phyloP scores from a whole-genome alignment of 768 basidiomycete species.

The Tulasnella sp. region DNA sequence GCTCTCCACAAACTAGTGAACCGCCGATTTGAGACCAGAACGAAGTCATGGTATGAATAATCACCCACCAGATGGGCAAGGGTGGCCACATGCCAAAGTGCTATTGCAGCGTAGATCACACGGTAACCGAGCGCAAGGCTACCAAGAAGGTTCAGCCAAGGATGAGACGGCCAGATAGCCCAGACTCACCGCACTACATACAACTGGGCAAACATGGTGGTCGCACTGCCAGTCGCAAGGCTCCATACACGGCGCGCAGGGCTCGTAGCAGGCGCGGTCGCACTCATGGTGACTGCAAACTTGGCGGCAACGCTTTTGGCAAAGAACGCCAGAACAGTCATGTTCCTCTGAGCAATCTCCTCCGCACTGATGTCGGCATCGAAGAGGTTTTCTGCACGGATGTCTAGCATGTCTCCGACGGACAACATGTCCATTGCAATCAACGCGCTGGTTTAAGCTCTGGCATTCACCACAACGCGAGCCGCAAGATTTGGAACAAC shows the following conservation, averaged over 20 bases:
- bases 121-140: slow-evolving; percentile 65
- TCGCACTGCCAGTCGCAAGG: slow-evolving; percentile 58
- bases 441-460: slow-evolving; percentile 7
- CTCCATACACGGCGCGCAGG: slow-evolving; percentile 62
- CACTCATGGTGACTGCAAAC: slow-evolving; percentile 55
- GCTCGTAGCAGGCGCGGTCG: slow-evolving; percentile 46
- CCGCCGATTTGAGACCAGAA: background rate
- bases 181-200: slow-evolving; percentile 62
- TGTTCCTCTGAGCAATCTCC: slow-evolving; percentile 50
- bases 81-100: slow-evolving; percentile 55
- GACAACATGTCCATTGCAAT: background rate
- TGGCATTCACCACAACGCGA: slow-evolving; percentile 53
- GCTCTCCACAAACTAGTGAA: slow-evolving; percentile 60
- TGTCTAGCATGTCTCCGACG: slow-evolving; percentile 44
- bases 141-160: background rate
- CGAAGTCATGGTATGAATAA: background rate
- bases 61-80: slow-evolving; percentile 59
- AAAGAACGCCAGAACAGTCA: slow-evolving; percentile 45
- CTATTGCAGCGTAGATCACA: slow-evolving; percentile 55
- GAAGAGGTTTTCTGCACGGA: slow-evolving; percentile 50
- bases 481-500: slow-evolving; percentile 53
- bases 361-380: slow-evolving; percentile 56
- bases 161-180: background rate
- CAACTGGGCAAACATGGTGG: slow-evolving; percentile 55
- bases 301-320: slow-evolving; percentile 51